Evolutionary conservation across 2,329 filamentous ascomycete species (phyloP), one percentile per base, ranked within the genome.

Genomic region (Corinectria fuckeliana): DNA sequence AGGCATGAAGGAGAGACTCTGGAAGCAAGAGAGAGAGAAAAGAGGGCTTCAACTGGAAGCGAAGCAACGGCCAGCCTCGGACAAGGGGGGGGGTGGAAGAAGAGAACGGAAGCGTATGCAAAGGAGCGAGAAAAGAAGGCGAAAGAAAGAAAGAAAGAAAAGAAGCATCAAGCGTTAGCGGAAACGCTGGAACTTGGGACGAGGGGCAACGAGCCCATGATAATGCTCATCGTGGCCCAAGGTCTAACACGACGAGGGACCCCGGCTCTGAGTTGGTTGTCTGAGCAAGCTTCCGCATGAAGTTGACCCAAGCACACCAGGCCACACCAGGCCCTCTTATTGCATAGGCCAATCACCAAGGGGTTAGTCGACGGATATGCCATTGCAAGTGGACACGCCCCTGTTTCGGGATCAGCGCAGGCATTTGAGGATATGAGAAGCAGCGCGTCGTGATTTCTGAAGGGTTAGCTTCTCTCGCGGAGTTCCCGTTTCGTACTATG

Each of bases 401-500:
- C 56, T 65, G 63, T 69, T 69, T 69, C 67, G 60, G 64, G 61
- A 69, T 68, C 63, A 69, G 54, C 67, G 57, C 55, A 62, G 61
- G 63, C 51, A 59, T 58, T 20, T 30, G 7, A 42, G 16, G 34
- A 41, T 45, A 28, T 39, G 50, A 28, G 42, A 13, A 16, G 16
- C 26, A 28, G n/a, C n/a, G n/a, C n/a, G n/a, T n/a, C n/a, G n/a
- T n/a, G n/a, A n/a, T n/a, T n/a, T n/a, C n/a, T n/a, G n/a, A n/a
- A n/a, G n/a, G n/a, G n/a, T 16, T 10, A 16, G 14, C n/a, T 45
- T 9, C n/a, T 45, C 25, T 45, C 25, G 42, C 10, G 25, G n/a
- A 28, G n/a, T 28, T n/a, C n/a, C 42, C 13, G 9, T 45, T 16
- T 30, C 25, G 23, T 20, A 45, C 3, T 16, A 9, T 4, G 32